Evolutionary conservation across 805 yeast species (phyloP).

Genomic region (Saccharomycopsis capsularis): DNA sequence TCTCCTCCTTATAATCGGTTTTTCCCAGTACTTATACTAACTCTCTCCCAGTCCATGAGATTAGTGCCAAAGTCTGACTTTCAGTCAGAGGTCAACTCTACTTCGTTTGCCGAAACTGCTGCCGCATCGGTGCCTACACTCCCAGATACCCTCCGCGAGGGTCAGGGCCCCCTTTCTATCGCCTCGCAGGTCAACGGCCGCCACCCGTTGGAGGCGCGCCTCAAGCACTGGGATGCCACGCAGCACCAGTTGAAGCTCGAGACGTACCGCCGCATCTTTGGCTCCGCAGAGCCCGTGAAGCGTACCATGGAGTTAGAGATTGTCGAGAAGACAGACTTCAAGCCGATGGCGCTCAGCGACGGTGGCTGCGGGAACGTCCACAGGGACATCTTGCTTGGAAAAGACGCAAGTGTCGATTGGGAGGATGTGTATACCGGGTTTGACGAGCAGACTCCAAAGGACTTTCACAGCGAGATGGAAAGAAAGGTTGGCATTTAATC

Average conservation of each 20-base stretch:
- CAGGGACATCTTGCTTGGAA: constrained; percentile 70
- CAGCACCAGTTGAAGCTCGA: constrained; percentile 67
- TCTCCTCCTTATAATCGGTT: too few species aligned
- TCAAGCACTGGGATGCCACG: constrained; percentile 73
- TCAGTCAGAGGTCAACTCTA: constrained; percentile 37
- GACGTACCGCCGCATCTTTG: constrained; percentile 74
- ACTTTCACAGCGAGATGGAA: constrained; percentile 75
- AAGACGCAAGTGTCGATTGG: constrained; percentile 80
- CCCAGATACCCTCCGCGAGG: constrained; percentile 60
- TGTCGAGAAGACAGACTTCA: constrained; percentile 61
- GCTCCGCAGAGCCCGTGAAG: constrained; percentile 89
- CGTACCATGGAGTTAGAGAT: constrained; percentile 83
- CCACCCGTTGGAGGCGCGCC: constrained; percentile 80
- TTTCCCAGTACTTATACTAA: too few species aligned
- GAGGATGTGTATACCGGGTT: constrained; percentile 76
- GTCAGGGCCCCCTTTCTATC: constrained; percentile 49
- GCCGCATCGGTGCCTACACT: constrained; percentile 60
- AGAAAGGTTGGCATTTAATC: constrained; percentile 46
- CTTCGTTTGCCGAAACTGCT: constrained; percentile 38
- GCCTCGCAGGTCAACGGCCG: constrained; percentile 60
- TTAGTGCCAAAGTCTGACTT: constrained; percentile 11
- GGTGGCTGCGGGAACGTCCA: constrained; percentile 60
- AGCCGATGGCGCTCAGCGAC: constrained; percentile 58
- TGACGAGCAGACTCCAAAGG: constrained; percentile 26
- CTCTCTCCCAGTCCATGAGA: constrained; percentile 1